Evolutionary conservation across 345 rosid species (phyloP).

Genomic region (Leavenworthia alabamica): DNA sequence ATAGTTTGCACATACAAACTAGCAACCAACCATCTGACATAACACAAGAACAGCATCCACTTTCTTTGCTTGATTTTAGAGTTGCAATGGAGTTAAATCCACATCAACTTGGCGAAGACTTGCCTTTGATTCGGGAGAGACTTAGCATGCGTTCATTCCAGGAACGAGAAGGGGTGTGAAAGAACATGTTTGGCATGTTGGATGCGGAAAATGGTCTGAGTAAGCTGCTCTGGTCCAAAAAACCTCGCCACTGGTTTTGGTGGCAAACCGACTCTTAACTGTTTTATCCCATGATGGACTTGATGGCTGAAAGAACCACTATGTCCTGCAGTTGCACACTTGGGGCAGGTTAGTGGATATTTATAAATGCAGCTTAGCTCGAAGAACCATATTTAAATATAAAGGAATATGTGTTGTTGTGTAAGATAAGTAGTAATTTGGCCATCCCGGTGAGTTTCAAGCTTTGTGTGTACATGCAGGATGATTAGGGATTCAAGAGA

Average conservation of each 20-base stretch:
- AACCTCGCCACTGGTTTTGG: neutral
- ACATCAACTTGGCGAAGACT: slow-evolving; percentile 88
- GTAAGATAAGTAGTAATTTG: slow-evolving; percentile 40
- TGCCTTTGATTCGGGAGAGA: slow-evolving; percentile 83
- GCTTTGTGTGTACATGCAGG: slow-evolving; percentile 46
- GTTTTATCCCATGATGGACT: slow-evolving; percentile 32
- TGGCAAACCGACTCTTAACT: neutral
- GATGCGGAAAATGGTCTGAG: slow-evolving; percentile 16
- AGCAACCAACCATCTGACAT: slow-evolving; percentile 39
- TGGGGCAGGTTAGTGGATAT: slow-evolving; percentile 38
- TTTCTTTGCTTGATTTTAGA: slow-evolving; percentile 84
- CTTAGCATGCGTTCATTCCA: slow-evolving; percentile 51
- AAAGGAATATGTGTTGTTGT: slow-evolving; percentile 36
- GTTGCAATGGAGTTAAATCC: slow-evolving; percentile 95
- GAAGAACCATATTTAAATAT: slow-evolving; percentile 25
- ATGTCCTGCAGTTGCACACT: slow-evolving; percentile 36
- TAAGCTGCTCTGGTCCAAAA: slow-evolving; percentile 31
- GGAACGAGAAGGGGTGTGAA: slow-evolving; percentile 39
- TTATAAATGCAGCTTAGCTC: slow-evolving; percentile 29
- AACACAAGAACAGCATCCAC: slow-evolving; percentile 41
- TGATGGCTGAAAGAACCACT: slow-evolving; percentile 29
- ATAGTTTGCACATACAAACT: slow-evolving; percentile 51
- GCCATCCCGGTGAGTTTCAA: slow-evolving; percentile 34
- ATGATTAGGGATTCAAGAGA: slow-evolving; percentile 40
- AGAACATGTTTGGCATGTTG: slow-evolving; percentile 18